These are phyloP conservation scores for Eimeria falciformis DNA, from an alignment of 169 alveolate species.

Conservation along the genomic window DNA sequence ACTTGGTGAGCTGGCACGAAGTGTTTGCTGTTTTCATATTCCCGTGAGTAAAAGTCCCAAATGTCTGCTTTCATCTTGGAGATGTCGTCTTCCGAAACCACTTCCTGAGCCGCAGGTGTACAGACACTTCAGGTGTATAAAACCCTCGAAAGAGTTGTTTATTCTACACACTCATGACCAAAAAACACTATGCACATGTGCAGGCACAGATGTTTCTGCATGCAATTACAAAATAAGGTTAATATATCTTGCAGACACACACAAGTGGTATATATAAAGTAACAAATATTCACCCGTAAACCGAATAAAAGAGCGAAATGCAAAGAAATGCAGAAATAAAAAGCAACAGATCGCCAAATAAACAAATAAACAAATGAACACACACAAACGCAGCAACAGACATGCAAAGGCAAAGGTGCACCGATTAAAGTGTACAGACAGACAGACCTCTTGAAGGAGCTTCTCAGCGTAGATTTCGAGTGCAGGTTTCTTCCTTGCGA, in stretches of 20 bases:
- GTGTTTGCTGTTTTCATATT: conserved; percentile 86
- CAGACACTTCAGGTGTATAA: no score
- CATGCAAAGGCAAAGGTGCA: not conserved
- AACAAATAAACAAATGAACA: not conserved
- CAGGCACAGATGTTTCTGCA: not conserved
- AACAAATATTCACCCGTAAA: no score
- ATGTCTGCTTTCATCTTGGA: conserved; percentile 83
- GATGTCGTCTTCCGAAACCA: conserved; percentile 86
- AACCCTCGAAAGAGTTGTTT: no score
- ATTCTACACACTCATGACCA: no score
- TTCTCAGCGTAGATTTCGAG: conserved; percentile 87
- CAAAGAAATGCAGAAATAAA: not conserved
- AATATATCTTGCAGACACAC: no score
- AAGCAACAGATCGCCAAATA: not conserved
- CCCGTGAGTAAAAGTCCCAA: conserved; percentile 85
- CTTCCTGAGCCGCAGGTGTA: conserved; percentile 79
- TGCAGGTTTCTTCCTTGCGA: conserved; percentile 89
- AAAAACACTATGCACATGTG: not conserved
- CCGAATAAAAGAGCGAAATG: no score
- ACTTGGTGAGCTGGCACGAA: conserved; percentile 77
- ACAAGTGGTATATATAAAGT: no score
- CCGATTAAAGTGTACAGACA: not conserved
- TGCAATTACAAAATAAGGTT: no score
- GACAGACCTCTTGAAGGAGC: conserved; percentile 82
- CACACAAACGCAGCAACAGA: not conserved